Percentiles rank a stretch among this genome's conserved stretches.
These are phyloP conservation scores for Halophytophthora polymorphica DNA, from an alignment of 352 stramenopile species.

Conservation along the genomic window DNA sequence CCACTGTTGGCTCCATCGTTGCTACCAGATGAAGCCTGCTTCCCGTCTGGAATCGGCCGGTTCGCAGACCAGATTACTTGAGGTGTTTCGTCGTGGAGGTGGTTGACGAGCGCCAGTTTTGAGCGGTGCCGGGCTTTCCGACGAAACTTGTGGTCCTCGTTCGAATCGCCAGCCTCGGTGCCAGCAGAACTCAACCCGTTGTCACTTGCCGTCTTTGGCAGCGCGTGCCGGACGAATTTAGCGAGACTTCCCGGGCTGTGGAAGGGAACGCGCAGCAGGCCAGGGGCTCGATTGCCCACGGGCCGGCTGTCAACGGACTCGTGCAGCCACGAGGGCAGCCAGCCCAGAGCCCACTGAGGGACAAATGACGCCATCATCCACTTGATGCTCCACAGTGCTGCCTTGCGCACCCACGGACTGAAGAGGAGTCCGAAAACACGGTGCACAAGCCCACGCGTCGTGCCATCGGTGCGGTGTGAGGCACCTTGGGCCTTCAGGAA, in stretches of 20 bases:
- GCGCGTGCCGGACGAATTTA: constrained; percentile 22
- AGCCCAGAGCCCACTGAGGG: constrained; percentile 5
- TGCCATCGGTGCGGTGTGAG: neutral
- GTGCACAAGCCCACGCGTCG: neutral
- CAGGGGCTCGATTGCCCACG: neutral
- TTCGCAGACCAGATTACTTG: constrained; percentile 61
- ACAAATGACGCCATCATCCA: constrained; percentile 20
- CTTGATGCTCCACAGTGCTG: constrained; percentile 3
- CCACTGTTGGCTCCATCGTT: constrained; percentile 2
- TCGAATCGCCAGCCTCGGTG: constrained; percentile 12
- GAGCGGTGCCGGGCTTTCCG: constrained; percentile 57
- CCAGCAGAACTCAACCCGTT: constrained; percentile 2
- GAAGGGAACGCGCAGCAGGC: constrained; percentile 21
- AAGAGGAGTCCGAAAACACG: constrained; percentile 4
- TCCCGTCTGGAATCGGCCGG: constrained; percentile 9
- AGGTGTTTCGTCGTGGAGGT: constrained; percentile 38
- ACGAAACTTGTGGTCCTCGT: constrained; percentile 53
- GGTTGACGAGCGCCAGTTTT: constrained; percentile 45
- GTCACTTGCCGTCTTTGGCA: constrained; percentile 7
- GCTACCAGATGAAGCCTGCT: constrained; percentile 7
- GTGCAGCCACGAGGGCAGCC: neutral
- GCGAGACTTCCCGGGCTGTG: constrained; percentile 26
- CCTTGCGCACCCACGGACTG: constrained; percentile 9
- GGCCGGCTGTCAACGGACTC: neutral
- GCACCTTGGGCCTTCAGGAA: constrained; percentile 27